Evolutionary conservation across 2,329 filamentous ascomycete genomes (phyloP).

Genomic region (Cytospora mali): DNA sequence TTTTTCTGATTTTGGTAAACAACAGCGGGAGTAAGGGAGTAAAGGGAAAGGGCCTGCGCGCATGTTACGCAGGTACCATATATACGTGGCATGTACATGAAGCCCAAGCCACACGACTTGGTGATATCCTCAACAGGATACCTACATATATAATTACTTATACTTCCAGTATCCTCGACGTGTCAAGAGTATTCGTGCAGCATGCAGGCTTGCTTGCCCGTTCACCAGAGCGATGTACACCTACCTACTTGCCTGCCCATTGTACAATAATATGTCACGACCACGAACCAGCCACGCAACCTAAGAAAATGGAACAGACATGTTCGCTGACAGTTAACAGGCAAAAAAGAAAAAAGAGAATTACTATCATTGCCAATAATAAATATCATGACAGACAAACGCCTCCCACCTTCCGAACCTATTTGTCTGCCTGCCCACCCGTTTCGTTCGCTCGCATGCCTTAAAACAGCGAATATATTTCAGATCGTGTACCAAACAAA

Average conservation of each 20-base stretch:
- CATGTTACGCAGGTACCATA: slow-evolving; percentile 1
- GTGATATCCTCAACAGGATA: background rate
- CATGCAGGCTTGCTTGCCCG: background rate
- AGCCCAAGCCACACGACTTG: background rate
- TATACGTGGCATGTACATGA: background rate
- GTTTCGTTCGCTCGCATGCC: background rate
- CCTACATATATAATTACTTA: background rate
- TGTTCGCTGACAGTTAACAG: background rate
- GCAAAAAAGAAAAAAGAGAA: background rate
- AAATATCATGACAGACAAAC: background rate
- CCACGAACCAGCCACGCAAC: too few species aligned
- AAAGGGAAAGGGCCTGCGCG: background rate
- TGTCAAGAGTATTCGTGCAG: background rate
- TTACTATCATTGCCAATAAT: background rate
- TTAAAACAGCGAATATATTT: background rate
- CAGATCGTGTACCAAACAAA: background rate
- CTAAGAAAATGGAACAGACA: background rate
- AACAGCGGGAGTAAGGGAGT: slow-evolving; percentile 10
- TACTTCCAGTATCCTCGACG: background rate
- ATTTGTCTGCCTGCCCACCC: too few species aligned
- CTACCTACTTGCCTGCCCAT: background rate
- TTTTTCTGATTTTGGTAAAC: background rate
- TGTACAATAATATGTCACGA: too few species aligned
- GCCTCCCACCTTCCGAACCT: background rate
- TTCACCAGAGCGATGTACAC: background rate